Conservation (phyloP, 495 filamentous ascomycete species). For the Hypoxylon subgilvum region DNA sequence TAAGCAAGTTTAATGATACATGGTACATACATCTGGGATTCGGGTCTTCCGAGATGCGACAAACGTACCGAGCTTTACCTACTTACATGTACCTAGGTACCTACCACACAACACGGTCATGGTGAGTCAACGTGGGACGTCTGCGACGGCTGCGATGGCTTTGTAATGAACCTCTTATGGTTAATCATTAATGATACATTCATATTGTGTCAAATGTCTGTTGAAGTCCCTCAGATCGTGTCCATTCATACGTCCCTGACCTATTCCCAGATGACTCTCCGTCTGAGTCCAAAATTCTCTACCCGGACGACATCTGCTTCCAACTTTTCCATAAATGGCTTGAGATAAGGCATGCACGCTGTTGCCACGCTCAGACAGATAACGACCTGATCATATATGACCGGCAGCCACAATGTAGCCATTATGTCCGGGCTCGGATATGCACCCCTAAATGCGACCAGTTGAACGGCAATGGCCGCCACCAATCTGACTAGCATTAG, state of each 20-base stretch:
- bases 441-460: slow-evolving; percentile 37
- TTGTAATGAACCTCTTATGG: no score
- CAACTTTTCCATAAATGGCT: slow-evolving; percentile 54
- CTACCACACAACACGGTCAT: no score
- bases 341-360: slow-evolving; percentile 54
- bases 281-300: slow-evolving; percentile 38
- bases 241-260: slow-evolving; percentile 38
- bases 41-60: no score
- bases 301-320: slow-evolving; percentile 51
- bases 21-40: no score
- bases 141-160: no score
- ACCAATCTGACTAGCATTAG: neutral
- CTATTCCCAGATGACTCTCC: slow-evolving; percentile 29
- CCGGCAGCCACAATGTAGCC: slow-evolving; percentile 39
- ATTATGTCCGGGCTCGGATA: slow-evolving; percentile 29
- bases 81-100: no score
- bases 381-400: slow-evolving; percentile 46
- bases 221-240: slow-evolving; percentile 43
- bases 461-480: slow-evolving; percentile 26
- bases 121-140: no score
- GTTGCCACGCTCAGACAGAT: slow-evolving; percentile 50
- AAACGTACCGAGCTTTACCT: no score
- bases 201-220: no score
- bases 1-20: no score
- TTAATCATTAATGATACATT: no score